Base-by-base conservation (phyloP, 305 asterid genomes). In the Fraxinus nigra region DNA sequence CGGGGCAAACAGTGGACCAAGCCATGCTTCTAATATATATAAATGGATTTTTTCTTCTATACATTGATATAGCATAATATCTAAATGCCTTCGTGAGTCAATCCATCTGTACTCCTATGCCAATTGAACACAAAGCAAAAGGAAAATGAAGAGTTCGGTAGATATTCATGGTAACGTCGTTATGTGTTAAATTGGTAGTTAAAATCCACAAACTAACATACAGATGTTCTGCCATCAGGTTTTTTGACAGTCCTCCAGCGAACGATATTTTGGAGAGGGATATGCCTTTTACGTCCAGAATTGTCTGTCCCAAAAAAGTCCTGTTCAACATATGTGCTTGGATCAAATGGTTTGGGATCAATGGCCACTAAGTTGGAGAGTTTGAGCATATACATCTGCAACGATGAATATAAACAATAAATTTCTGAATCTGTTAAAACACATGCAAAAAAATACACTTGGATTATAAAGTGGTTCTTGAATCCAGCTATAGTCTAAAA, bases 361-460 rank as follows among this genome's bases (percentile, higher is more conserved):
- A 86, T 88, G 38, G 91, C 92, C 89, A 88, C 88, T 83, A 89
- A 88, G 79, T 89, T 89, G 16, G 92, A 89, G 46, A 89, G 89
- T 82, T 89, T 89, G 78, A 89, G 83, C 88, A 86, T 86, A 87
- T 85, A 83, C 92, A 89, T 87, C 92, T 89, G 87, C 87, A 87
- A 76, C 75, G 76, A 88, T 61, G 67, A 56, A 56, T 56, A 56
- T 56, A 56, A 56, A 56, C 4, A 18, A 56, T 56, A 56, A 56
- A 56, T 56, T 56, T 18, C 28, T 56, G 24, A 18, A 56, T 18
- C 18, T 56, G 28, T 18, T 56, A 56, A n/a, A 56, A 56, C 67
- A 56, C 28, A 7, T 56, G 67, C 28, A 56, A 56, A 56, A 54
- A 56, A 18, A 18, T 6, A 56, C 26, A 56, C 67, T 56, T 18